A percentile compares a stretch with the other conserved stretches of the same genome.
Conservation (phyloP, 768 basidiomycete species). For the Auricularia cornea region DNA sequence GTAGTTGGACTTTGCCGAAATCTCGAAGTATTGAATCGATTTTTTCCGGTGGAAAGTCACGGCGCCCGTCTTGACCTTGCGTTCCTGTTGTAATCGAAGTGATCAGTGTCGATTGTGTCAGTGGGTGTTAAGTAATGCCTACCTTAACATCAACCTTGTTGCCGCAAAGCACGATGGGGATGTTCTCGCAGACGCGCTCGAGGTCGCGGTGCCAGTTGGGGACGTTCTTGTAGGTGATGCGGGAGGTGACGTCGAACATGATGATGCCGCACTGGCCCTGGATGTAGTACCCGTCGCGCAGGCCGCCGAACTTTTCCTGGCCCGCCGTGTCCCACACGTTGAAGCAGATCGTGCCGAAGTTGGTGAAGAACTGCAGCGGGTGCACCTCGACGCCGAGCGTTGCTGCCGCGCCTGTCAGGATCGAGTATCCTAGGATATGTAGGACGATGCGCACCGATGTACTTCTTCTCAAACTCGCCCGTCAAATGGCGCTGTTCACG, state of each 20-base stretch:
- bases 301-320: conserved; percentile 99
- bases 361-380: conserved; percentile 91
- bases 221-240: conserved; percentile 99
- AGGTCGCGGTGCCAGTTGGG: conserved; percentile 99
- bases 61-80: conserved; percentile 97
- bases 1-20: conserved; percentile 99
- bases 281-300: conserved; percentile 94
- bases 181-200: conserved; percentile 99
- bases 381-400: conserved; percentile 99
- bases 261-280: conserved; percentile 99
- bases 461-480: conserved; percentile 99
- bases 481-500: conserved; percentile 82
- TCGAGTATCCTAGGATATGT: conserved; percentile 8
- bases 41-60: conserved; percentile 99
- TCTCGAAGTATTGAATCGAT: conserved; percentile 99
- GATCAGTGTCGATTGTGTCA: no score
- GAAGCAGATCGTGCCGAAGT: conserved; percentile 98
- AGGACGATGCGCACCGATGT: conserved; percentile 63
- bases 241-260: conserved; percentile 99
- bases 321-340: conserved; percentile 99
- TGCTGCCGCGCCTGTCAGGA: conserved; percentile 53
- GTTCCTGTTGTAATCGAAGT: conserved; percentile 52
- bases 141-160: conserved; percentile 99
- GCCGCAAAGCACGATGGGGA: conserved; percentile 97
- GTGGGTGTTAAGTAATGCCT: no score